A percentile compares a stretch with the other conserved stretches of the same genome.
Evolutionary conservation across 495 filamentous ascomycete genomes (phyloP).

Genomic region (Aspergillus sclerotiicarbonarius): DNA sequence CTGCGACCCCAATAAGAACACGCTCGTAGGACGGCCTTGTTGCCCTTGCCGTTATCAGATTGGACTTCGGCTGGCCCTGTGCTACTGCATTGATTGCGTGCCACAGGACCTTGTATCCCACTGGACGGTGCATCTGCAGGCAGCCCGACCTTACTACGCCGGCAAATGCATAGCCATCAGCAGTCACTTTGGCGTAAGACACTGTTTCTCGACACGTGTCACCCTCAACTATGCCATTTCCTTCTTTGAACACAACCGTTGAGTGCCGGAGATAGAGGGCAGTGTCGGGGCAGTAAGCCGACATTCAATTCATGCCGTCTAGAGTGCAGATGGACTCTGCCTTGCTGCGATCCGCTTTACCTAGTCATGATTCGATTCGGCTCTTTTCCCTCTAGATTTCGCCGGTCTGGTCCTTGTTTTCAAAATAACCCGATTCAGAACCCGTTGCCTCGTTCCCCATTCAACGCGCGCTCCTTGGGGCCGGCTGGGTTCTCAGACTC

Average conservation of each 20-base stretch:
- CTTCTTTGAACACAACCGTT: background rate
- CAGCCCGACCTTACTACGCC: background rate
- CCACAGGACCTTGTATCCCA: background rate
- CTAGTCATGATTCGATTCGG: no score
- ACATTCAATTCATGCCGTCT: background rate
- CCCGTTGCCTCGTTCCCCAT: background rate
- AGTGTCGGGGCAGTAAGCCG: background rate
- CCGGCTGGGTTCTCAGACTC: background rate
- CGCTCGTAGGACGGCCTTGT: background rate
- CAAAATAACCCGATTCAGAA: background rate
- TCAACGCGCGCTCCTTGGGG: background rate
- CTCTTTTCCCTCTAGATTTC: no score
- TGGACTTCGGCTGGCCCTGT: background rate
- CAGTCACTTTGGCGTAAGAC: background rate
- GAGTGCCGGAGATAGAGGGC: background rate
- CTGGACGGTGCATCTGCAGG: background rate
- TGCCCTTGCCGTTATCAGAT: slow-evolving; percentile 1
- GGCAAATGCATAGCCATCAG: background rate
- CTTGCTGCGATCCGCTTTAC: no score
- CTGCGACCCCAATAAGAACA: background rate
- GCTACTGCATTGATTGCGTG: background rate
- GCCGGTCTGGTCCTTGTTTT: no score
- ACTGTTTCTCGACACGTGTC: slow-evolving; percentile 6
- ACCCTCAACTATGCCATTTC: background rate
- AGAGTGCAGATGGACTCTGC: no score